These are phyloP conservation scores for Aspergillus bertholletiae DNA, from an alignment of 495 filamentous ascomycete species.

Conservation along the genomic window DNA sequence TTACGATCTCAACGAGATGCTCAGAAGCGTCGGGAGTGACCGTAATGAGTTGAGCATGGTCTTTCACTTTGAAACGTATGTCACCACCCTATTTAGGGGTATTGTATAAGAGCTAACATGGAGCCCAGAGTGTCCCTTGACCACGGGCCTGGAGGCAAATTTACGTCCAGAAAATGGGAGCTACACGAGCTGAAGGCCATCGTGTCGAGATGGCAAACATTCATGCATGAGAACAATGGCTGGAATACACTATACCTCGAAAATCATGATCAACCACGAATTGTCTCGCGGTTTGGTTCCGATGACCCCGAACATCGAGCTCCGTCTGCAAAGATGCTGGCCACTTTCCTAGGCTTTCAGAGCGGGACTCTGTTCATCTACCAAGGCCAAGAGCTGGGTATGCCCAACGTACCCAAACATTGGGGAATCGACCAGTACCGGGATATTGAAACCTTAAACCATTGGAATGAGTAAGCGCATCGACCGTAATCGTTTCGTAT, in stretches of 20 bases:
- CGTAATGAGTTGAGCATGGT: slow-evolving; percentile 59
- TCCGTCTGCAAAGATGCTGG: slow-evolving; percentile 53
- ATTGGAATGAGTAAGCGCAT: slow-evolving; percentile 37
- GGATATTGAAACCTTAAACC: slow-evolving; percentile 60
- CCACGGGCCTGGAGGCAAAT: slow-evolving; percentile 12
- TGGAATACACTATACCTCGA: slow-evolving; percentile 64
- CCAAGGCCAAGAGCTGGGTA: slow-evolving; percentile 68
- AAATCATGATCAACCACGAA: slow-evolving; percentile 60
- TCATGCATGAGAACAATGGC: slow-evolving; percentile 36
- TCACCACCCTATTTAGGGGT: background rate
- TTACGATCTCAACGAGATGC: slow-evolving; percentile 42
- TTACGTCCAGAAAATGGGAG: slow-evolving; percentile 30
- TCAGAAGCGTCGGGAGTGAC: slow-evolving; percentile 44
- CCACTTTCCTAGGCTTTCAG: slow-evolving; percentile 47
- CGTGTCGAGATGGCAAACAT: slow-evolving; percentile 52
- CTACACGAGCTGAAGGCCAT: slow-evolving; percentile 44
- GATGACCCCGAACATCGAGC: slow-evolving; percentile 32
- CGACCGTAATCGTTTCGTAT: background rate
- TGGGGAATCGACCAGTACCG: slow-evolving; percentile 59
- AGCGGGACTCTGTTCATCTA: slow-evolving; percentile 65
- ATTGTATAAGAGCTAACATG: background rate
- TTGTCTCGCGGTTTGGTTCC: slow-evolving; percentile 52
- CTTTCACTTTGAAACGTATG: slow-evolving; percentile 54
- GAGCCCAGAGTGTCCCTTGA: slow-evolving; percentile 14
- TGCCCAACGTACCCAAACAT: slow-evolving; percentile 51